Conservation (phyloP, 306 rosid genomes). For the Herpetospermum pedunculosum region DNA sequence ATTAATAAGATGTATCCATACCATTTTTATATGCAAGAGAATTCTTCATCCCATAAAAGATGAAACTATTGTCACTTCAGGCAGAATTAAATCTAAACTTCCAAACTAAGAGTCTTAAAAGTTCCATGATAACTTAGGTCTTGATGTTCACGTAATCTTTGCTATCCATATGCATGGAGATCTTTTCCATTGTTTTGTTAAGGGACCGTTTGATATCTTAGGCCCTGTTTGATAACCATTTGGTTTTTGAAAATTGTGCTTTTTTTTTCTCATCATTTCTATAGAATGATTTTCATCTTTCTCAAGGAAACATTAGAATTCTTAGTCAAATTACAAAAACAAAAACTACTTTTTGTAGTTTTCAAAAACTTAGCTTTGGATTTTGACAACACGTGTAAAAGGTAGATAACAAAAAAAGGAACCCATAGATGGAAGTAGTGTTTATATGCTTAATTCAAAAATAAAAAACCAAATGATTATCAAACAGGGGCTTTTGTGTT, state of each 20-base stretch:
- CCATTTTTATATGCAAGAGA: not conserved
- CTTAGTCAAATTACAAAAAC: too few relatives aligned
- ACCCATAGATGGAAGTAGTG: too few relatives aligned
- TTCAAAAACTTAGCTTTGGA: too few relatives aligned
- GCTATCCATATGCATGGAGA: not conserved
- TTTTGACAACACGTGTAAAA: too few relatives aligned
- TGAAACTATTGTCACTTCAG: not conserved
- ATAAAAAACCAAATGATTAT: too few relatives aligned
- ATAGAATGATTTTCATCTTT: too few relatives aligned
- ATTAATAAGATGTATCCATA: not conserved
- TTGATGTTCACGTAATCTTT: not conserved
- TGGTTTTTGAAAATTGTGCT: too few relatives aligned
- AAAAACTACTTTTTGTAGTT: too few relatives aligned
- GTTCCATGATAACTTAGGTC: not conserved
- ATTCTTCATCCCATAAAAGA: not conserved
- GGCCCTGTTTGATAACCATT: too few relatives aligned
- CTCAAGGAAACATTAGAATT: too few relatives aligned
- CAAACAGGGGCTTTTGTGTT: not conserved
- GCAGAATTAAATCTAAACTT: not conserved
- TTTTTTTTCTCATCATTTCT: too few relatives aligned
- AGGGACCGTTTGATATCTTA: not conserved
- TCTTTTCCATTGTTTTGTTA: not conserved
- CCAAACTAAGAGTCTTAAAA: not conserved
- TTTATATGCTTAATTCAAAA: too few relatives aligned
- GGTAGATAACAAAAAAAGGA: not conserved